These are phyloP conservation scores for Coemansia sp. DNA, from an alignment of 192 early-diverging fungal genomes.

Conservation along the genomic window DNA sequence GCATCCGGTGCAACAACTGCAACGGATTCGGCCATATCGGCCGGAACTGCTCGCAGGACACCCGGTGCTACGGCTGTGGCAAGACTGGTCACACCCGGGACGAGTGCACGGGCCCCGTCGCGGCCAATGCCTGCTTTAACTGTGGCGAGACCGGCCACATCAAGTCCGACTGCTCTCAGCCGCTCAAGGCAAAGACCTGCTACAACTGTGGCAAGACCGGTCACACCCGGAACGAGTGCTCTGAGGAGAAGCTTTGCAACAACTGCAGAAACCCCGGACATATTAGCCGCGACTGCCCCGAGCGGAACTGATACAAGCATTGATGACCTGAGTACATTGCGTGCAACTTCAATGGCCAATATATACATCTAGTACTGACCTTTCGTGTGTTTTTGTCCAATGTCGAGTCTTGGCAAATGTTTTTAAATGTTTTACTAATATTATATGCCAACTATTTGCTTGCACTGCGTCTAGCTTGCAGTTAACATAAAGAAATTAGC, in stretches of 20 bases:
- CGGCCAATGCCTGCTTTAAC: conserved; percentile 44
- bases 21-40: conserved; percentile 47
- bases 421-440: too few species aligned
- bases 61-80: conserved; percentile 55
- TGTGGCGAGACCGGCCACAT: conserved; percentile 57
- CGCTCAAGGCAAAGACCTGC: conserved; percentile 34
- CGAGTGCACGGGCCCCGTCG: conserved; percentile 44
- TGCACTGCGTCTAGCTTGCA: neutral
- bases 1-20: conserved; percentile 53
- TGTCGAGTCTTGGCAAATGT: neutral
- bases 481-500: neutral
- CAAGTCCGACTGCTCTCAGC: conserved; percentile 38
- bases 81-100: conserved; percentile 53
- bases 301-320: neutral
- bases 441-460: neutral
- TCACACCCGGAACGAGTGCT: conserved; percentile 53
- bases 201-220: conserved; percentile 51
- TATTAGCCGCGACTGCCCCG: conserved; percentile 50
- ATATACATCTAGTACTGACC: conserved; percentile 26
- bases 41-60: conserved; percentile 38
- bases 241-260: conserved; percentile 53
- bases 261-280: conserved; percentile 57
- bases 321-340: too few species aligned
- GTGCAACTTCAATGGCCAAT: too few species aligned
- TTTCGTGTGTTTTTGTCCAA: conserved; percentile 34